A percentile compares a stretch with the other conserved stretches of the same genome.
Evolutionary conservation across 2,329 filamentous ascomycete species (phyloP).

Genomic region (Ramichloridium luteum): DNA sequence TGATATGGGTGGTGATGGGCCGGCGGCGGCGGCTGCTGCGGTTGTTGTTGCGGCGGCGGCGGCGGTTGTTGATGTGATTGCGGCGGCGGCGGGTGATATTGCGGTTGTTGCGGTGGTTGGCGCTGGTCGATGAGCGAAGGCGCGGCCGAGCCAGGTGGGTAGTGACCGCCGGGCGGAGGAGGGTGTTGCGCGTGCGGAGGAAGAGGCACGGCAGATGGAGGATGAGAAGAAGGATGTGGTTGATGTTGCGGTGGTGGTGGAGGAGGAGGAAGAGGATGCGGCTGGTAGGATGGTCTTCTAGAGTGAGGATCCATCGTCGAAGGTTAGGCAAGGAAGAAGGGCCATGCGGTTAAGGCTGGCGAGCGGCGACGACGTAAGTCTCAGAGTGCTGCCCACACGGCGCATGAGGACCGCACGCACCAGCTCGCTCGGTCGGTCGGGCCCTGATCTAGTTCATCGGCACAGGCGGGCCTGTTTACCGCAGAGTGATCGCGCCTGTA

Average conservation of each 20-base stretch:
- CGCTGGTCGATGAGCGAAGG: constrained; percentile 2
- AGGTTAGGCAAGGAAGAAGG: not conserved
- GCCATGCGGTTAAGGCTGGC: not conserved
- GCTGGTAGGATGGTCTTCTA: constrained; percentile 12
- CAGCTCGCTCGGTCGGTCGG: no score
- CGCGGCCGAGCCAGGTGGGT: constrained; percentile 8
- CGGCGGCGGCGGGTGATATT: constrained; percentile 2
- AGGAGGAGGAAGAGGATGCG: constrained; percentile 6
- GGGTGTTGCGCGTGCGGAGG: constrained; percentile 4
- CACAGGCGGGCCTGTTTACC: no score
- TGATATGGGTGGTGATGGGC: constrained; percentile 5
- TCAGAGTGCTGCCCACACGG: no score
- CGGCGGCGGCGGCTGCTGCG: constrained; percentile 6
- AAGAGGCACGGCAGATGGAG: constrained; percentile 8
- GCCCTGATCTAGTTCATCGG: no score
- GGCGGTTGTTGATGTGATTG: constrained; percentile 6
- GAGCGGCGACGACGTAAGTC: not conserved
- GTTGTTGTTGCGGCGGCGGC: constrained; percentile 8
- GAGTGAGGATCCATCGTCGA: constrained; percentile 38
- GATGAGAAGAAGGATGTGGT: constrained; percentile 8
- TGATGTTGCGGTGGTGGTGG: constrained; percentile 7
- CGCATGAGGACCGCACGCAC: no score
- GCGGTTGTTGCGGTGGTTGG: constrained; percentile 1
- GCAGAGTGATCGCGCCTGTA: no score
- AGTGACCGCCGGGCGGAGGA: constrained; percentile 7